Conservation (phyloP, 306 rosid genomes). For the apple (Malus domestica) region DNA sequence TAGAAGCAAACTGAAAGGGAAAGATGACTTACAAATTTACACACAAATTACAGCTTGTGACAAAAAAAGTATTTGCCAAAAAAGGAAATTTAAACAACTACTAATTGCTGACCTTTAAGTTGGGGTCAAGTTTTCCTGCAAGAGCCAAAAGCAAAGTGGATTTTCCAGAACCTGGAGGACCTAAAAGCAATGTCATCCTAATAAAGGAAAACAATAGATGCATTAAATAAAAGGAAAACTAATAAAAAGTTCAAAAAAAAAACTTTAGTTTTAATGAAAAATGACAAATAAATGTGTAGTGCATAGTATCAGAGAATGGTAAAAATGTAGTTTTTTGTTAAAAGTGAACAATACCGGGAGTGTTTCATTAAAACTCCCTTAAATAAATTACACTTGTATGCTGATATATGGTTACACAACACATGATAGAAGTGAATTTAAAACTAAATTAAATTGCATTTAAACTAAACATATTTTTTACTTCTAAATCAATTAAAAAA, state of each 20-base stretch:
- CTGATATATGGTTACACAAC: constrained; percentile 17
- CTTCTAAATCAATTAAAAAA: not conserved
- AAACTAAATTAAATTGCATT: not conserved
- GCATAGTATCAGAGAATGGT: no score
- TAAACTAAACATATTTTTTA: not conserved
- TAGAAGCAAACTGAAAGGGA: not conserved
- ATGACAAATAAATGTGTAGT: no score
- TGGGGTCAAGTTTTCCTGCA: constrained; percentile 67
- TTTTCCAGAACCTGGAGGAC: constrained; percentile 87
- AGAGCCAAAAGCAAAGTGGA: constrained; percentile 73
- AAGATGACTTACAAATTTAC: not conserved
- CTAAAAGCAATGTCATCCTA: constrained; percentile 87
- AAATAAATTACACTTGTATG: not conserved
- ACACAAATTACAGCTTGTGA: constrained; percentile 3
- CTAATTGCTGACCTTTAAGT: constrained; percentile 43
- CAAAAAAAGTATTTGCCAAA: not conserved
- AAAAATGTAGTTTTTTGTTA: no score
- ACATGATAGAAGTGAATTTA: constrained; percentile 33
- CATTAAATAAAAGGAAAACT: not conserved
- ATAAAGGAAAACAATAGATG: not conserved
- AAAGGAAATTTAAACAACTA: not conserved
- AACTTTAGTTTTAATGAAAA: no score
- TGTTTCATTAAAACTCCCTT: no score
- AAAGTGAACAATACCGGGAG: no score
- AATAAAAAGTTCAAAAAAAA: no score